Evolutionary conservation across 202 grass and related monocot genomes (phyloP).

Genomic region (Saccharum hybrid): DNA sequence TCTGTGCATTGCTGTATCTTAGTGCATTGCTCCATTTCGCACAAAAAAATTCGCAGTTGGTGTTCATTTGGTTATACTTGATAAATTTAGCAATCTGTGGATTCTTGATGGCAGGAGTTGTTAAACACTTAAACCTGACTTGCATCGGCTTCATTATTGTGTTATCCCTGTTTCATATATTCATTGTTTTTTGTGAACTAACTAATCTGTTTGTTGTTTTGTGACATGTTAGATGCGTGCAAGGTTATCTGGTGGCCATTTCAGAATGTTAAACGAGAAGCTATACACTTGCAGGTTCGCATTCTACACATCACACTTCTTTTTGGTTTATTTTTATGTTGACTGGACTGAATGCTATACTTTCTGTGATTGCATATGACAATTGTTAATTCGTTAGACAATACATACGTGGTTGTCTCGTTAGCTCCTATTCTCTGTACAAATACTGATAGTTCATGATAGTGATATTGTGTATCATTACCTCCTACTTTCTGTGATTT

Average conservation of each 20-base stretch:
- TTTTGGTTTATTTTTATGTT: constrained; percentile 29
- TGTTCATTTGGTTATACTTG: background rate
- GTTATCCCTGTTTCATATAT: constrained; percentile 12
- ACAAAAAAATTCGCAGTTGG: background rate
- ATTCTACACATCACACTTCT: constrained; percentile 28
- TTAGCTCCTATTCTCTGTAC: background rate
- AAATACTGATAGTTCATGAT: constrained; percentile 22
- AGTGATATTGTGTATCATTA: background rate
- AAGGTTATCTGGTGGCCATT: constrained; percentile 93
- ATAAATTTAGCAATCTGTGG: background rate
- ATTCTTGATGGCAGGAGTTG: background rate
- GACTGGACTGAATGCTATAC: background rate
- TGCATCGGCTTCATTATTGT: background rate
- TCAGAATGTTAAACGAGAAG: constrained; percentile 98
- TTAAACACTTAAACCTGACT: background rate
- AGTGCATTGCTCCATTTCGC: background rate
- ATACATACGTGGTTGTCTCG: background rate
- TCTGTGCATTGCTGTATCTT: background rate
- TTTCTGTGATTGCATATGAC: background rate
- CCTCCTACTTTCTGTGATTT: background rate
- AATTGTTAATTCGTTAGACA: background rate
- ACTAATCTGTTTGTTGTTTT: constrained; percentile 18
- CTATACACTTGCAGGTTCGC: constrained; percentile 91
- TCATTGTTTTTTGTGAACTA: constrained; percentile 6
- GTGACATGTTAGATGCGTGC: constrained; percentile 76